Evolutionary conservation across 768 basidiomycete genomes (phyloP), one percentile per base, ranked within the genome.

Genomic region (Butyriboletus loyo): DNA sequence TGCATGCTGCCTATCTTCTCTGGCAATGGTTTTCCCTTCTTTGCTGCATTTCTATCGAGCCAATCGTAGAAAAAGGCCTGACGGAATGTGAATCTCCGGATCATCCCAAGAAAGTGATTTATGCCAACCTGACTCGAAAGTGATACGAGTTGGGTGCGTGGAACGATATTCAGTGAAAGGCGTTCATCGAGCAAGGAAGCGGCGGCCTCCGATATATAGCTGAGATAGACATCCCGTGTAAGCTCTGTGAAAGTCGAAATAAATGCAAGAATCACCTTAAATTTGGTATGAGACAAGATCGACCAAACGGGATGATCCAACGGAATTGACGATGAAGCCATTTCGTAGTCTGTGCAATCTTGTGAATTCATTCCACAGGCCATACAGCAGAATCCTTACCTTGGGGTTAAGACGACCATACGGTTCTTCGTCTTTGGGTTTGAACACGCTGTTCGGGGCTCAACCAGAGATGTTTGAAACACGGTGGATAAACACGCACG

Each of bases 1-100:
- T 96, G 93, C 83, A 93, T 86, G 61, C 87, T 90, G 8, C 93
- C 93, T 45, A 93, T 86, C 72, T 96, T 96, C 53, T 89, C 89
- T 22, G 90, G 90, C 19, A 94, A 68, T 1, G 80, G 77, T 63
- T 92, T 91, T 7, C 88, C 89, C 61, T 93, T 92, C 72, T 91
- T 93, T 10, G 79, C 79, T 5, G 82, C 88, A 63, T 73, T 89
- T 53, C 91, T 77, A 61, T 95, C 92, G 27, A 92, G 73, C 91
- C 91, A 95, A 62, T 92, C 89, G 60, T 95, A 96, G 69, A 89
- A 96, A 70, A 96, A 96, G 6, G 91, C 88, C 83, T 92, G 21
- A 28, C 14, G 14, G 13, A 31, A 39, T 30, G 30, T 50, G 17
- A 37, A 54, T 55, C 47, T 34, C 30, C 21, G 38, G 50, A 36